phyloP scores from a whole-genome alignment of 345 rosid genomes.

The Camelina neglecta region DNA sequence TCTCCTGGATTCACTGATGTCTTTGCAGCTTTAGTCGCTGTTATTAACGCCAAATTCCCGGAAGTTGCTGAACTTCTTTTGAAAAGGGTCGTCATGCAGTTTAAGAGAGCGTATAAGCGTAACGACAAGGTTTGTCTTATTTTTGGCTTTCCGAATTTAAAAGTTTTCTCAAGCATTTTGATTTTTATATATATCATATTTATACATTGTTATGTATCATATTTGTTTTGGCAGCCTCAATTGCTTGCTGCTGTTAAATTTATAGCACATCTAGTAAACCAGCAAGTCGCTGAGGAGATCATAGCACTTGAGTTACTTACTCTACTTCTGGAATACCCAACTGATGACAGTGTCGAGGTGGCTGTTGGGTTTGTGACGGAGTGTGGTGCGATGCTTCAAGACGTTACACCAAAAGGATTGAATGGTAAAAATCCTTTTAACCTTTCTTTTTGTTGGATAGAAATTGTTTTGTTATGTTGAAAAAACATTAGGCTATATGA shows the following conservation, averaged over 20 bases:
- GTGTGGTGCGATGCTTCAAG: slow-evolving; percentile 93
- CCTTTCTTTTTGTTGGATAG: slow-evolving; percentile 11
- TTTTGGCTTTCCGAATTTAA: neutral
- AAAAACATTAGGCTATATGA: neutral
- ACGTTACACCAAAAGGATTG: slow-evolving; percentile 84
- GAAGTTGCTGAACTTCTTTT: slow-evolving; percentile 84
- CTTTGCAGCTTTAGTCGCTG: slow-evolving; percentile 84
- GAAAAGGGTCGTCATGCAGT: slow-evolving; percentile 86
- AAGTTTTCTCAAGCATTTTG: slow-evolving; percentile 2
- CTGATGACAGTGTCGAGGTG: slow-evolving; percentile 96
- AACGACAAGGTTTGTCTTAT: slow-evolving; percentile 70
- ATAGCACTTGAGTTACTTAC: slow-evolving; percentile 80
- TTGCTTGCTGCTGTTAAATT: slow-evolving; percentile 94
- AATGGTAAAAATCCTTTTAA: slow-evolving; percentile 55
- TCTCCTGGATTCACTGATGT: slow-evolving; percentile 92
- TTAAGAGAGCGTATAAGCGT: slow-evolving; percentile 93
- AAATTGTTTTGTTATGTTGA: neutral
- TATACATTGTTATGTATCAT: neutral
- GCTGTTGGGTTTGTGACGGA: slow-evolving; percentile 92
- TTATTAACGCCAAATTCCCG: slow-evolving; percentile 85
- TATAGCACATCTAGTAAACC: slow-evolving; percentile 92
- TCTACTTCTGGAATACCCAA: slow-evolving; percentile 75
- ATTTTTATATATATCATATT: neutral
- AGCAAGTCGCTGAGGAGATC: slow-evolving; percentile 89
- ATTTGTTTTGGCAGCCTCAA: slow-evolving; percentile 66